Base-by-base conservation (phyloP, 1,284 basidiomycete genomes). In the Trichosporon sp. region DNA sequence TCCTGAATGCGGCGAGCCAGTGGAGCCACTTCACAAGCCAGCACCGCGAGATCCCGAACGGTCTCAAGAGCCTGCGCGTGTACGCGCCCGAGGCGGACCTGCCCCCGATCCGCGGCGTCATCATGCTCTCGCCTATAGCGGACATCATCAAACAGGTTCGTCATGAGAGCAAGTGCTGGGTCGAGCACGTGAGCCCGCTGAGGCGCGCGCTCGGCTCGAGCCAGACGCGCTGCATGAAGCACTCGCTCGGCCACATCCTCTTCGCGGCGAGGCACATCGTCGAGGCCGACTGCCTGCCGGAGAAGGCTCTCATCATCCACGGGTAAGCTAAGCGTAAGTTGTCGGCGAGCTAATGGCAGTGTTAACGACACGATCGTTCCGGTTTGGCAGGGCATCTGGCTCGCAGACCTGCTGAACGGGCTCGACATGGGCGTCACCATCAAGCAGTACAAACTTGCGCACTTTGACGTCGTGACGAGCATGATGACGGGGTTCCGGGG, bases 71-170 rank as follows among this genome's bases (percentile, higher is more conserved):
- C 15, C 64, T 84, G 65, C 75, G 80, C 58, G 76, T 84, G 47
- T 83, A 83, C 73, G 79, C 76, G 2, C 76, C 76, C 1, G 77
- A 83, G 27, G 71, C 83, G 11, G 75, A 76, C 11, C 70, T 83
- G 1, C 83, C 83, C 0, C 72, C 72, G 0, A 64, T 84, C 25
- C 76, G 76, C 0, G 83, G 84, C 23, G 72, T 84, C 1, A 80
- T 84, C 42, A 74, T 74, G 7, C 71, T 84, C 8, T 75, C 80
- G 1, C 82, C 82, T 7, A 72, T 83, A n/a, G 75, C 76, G 47
- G 83, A 84, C 71, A 78, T 84, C 12, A 80, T 84, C 72, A 82
- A 83, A 66, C 81, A 81, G 27, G 82, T 79, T 67, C 73, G 81
- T 34, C 72, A 76, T 65, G 75, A 84, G 64, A 75, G 78, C 27